Conservation (phyloP, 2,329 filamentous ascomycete genomes). For the Colletotrichum graminicola region DNA sequence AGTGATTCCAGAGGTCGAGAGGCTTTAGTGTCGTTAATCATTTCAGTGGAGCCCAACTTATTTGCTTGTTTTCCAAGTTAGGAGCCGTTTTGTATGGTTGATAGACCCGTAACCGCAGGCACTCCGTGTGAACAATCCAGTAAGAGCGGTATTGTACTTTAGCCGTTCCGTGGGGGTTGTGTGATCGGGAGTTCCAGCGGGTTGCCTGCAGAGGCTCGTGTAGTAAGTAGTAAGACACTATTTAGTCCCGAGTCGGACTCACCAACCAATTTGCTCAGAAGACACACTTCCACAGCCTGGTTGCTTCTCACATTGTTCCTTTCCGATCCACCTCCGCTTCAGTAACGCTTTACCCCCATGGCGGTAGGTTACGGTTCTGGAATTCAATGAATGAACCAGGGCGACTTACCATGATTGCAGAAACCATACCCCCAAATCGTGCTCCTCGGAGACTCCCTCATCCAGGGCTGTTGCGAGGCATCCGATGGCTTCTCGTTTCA, state of each 20-base stretch:
- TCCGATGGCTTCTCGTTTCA: constrained; percentile 80
- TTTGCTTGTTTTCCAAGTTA: constrained; percentile 6
- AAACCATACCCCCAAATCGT: constrained; percentile 76
- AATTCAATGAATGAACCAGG: background rate
- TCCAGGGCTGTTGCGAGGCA: constrained; percentile 73
- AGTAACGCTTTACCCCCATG: background rate
- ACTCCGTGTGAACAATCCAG: background rate
- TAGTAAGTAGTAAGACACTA: background rate
- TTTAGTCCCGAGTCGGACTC: constrained; percentile 4
- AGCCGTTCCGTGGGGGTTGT: constrained; percentile 13
- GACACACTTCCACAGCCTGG: background rate
- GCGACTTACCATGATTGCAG: constrained; percentile 15
- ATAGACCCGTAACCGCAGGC: constrained; percentile 35
- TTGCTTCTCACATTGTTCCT: background rate
- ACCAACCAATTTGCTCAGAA: background rate
- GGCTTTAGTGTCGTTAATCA: too few relatives aligned
- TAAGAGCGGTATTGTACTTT: background rate
- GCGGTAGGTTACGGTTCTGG: background rate
- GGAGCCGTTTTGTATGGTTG: constrained; percentile 30
- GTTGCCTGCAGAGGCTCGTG: constrained; percentile 7
- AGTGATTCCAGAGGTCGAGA: background rate
- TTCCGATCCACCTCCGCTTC: too few relatives aligned
- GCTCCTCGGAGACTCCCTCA: constrained; percentile 91
- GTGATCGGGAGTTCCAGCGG: background rate
- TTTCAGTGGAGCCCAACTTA: constrained; percentile 6